Base-by-base conservation (phyloP, 2,329 filamentous ascomycete species). In the Knoxdaviesia proteae region DNA sequence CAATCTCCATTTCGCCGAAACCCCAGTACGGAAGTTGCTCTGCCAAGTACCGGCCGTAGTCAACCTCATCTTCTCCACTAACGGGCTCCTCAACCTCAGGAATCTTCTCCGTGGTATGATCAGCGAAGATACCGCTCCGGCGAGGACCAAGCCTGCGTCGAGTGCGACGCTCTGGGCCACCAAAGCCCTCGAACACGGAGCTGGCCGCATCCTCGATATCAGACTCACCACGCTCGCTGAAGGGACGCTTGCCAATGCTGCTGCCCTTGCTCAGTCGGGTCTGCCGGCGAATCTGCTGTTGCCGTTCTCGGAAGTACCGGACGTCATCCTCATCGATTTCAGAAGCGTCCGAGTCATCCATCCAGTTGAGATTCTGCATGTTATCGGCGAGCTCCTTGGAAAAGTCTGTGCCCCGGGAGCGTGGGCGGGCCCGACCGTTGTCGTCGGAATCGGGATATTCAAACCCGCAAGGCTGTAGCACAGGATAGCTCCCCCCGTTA, bases 281-380 rank as follows among this genome's bases (percentile, higher is more conserved):
- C 33, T 57, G 57, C 42, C 66, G 60, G 42, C 56, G 61, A 34
- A 64, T 56, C 41, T 62, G 62, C 34, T 63, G 61, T 40, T 62
- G 61, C 45, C 55, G 38, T 33, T 9, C 7, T 5, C 42, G 39
- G 36, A 49, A 49, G 34, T 57, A 3, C 54, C 64, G 0, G 71
- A 77, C 49, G 54, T 67, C 30, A 75, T 78, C 61, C 54, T 61
- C 5, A 60, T 78, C 11, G 56, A 68, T 34, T 71, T 78, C 46
- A 51, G 52, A 6, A 58, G 62, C 36, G 69, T 47, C 47, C 6
- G 46, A 47, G 34, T 47, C 46, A 36, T 60, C 57, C 44, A 57
- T 59, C 53, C 64, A 66, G 40, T 61, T 61, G 42, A 71, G 62
- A 34, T 65, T 63, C 34, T 53, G 53, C 39, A 70, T 56, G 34